Evolutionary conservation across 2,329 filamentous ascomycete genomes (phyloP).

Genomic region (Exophiala sp.): DNA sequence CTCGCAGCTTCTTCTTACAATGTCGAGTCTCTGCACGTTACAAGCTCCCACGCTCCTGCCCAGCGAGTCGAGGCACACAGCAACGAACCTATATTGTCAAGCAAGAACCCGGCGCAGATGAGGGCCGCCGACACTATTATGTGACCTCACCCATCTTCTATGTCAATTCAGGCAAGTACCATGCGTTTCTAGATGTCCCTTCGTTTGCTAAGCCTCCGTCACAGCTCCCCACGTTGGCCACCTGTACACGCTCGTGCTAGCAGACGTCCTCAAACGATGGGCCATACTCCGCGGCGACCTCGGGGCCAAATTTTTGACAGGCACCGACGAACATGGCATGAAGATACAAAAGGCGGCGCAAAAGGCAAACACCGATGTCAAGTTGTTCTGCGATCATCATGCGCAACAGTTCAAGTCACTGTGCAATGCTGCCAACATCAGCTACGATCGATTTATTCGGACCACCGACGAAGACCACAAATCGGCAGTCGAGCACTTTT

Average conservation of each 20-base stretch:
- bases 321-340: constrained; percentile 96
- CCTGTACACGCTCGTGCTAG: constrained; percentile 85
- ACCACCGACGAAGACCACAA: constrained; percentile 82
- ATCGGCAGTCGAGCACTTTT: constrained; percentile 83
- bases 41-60: not conserved
- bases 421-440: constrained; percentile 65
- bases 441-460: constrained; percentile 83
- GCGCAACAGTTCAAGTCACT: constrained; percentile 61
- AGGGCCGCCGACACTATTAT: constrained; percentile 74
- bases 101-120: not conserved
- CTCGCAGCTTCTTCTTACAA: constrained; percentile 22
- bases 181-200: not conserved
- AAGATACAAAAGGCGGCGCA: constrained; percentile 88
- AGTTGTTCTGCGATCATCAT: constrained; percentile 84
- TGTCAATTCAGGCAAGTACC: constrained; percentile 77
- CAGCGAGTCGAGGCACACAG: not conserved
- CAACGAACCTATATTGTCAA: constrained; percentile 6
- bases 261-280: constrained; percentile 92
- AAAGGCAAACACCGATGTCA: constrained; percentile 66
- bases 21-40: constrained; percentile 21
- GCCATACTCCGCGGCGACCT: constrained; percentile 67
- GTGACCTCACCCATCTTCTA: constrained; percentile 98
- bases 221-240: constrained; percentile 90
- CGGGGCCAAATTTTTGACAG: constrained; percentile 73
- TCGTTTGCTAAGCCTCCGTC: constrained; percentile 4